Evolutionary conservation across 371 early-diverging fungal species (phyloP).

Genomic region (Smittium culicis): DNA sequence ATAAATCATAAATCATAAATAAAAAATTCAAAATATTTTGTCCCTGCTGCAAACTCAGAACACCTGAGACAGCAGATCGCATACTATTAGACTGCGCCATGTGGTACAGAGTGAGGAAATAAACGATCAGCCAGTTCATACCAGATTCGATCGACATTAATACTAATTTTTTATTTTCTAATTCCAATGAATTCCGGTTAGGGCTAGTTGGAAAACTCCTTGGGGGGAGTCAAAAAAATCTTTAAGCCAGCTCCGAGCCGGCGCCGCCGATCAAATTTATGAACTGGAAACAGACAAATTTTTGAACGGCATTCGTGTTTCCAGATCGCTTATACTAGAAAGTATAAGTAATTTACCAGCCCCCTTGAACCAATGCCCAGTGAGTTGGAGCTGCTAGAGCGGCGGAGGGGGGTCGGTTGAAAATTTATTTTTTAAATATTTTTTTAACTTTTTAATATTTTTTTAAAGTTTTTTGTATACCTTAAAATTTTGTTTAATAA

Average conservation of each 20-base stretch:
- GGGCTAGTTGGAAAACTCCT: neutral
- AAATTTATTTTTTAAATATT: neutral
- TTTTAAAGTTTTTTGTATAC: no score
- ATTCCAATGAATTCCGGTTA: neutral
- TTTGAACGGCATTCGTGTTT: neutral
- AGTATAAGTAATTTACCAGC: neutral
- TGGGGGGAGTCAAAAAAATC: neutral
- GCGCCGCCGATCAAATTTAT: neutral
- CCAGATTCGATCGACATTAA: neutral
- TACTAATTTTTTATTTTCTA: neutral
- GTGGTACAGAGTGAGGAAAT: neutral
- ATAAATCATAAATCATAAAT: neutral
- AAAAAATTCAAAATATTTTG: neutral
- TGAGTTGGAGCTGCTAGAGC: neutral
- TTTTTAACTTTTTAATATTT: neutral
- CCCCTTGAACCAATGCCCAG: conserved; percentile 1
- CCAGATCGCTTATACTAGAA: neutral
- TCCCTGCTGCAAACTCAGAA: neutral
- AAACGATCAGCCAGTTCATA: neutral
- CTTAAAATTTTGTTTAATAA: no score
- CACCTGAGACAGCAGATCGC: neutral
- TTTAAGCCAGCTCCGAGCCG: neutral
- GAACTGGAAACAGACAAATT: neutral
- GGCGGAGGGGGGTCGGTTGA: neutral
- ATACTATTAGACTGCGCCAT: neutral